A percentile compares a stretch with the other conserved stretches of the same genome.
These are phyloP conservation scores for Chlorella ohadii DNA, from an alignment of 139 green algal species.

Conservation along the genomic window DNA sequence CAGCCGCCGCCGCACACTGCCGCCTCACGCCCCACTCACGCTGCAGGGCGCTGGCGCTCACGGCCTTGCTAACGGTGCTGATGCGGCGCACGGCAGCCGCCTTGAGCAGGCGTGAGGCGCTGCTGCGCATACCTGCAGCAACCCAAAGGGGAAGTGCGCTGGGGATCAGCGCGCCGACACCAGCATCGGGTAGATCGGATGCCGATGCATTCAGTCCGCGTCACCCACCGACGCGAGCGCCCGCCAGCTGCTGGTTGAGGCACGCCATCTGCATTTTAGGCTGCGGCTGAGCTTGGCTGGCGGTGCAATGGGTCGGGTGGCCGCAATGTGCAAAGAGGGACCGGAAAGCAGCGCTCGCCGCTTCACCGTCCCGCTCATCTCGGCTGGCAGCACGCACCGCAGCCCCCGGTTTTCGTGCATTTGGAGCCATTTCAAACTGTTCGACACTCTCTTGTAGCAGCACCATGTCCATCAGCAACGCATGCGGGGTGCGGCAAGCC, in stretches of 20 bases:
- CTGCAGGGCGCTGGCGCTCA: neutral
- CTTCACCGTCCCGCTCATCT: no score
- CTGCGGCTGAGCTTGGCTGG: neutral
- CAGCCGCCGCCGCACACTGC: neutral
- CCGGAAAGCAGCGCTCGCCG: no score
- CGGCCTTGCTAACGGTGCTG: neutral
- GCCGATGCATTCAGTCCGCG: neutral
- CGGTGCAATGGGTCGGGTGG: no score
- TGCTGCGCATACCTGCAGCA: conserved; percentile 34
- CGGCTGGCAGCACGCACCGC: no score
- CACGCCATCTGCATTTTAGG: neutral
- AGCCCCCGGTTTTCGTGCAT: no score
- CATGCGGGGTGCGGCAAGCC: no score
- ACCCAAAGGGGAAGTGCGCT: neutral
- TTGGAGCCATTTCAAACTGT: no score
- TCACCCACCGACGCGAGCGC: conserved; percentile 21
- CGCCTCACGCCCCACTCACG: neutral
- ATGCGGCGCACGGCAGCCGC: neutral
- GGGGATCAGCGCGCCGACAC: neutral
- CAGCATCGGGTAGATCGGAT: neutral
- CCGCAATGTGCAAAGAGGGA: no score
- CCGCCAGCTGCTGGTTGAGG: conserved; percentile 28
- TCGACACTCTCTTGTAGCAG: no score
- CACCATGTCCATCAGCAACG: no score
- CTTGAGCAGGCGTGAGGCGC: conserved; percentile 9